A percentile compares a stretch with the other conserved stretches of the same genome.
phyloP scores from a whole-genome alignment of 305 asterid species.

The Fraxinus baroniana region DNA sequence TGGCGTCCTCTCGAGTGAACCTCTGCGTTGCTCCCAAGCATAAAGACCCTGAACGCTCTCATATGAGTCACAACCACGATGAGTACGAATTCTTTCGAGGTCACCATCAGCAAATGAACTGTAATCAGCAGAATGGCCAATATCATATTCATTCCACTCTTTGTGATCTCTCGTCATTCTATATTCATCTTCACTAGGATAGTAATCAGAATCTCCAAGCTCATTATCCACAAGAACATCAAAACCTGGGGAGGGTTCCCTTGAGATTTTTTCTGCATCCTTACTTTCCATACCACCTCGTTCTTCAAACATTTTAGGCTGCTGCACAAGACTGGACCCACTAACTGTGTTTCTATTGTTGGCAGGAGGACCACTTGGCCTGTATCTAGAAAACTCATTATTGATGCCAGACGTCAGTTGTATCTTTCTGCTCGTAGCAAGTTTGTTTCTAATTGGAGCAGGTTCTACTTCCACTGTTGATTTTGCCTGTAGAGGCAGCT shows the following conservation, averaged over 20 bases:
- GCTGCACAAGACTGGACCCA: slow-evolving; percentile 47
- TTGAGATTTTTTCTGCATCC: slow-evolving; percentile 68
- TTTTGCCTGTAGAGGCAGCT: slow-evolving; percentile 29
- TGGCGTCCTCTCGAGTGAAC: slow-evolving; percentile 46
- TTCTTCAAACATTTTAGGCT: slow-evolving; percentile 43
- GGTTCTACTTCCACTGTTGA: slow-evolving; percentile 30
- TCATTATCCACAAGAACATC: slow-evolving; percentile 90
- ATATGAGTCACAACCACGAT: slow-evolving; percentile 39
- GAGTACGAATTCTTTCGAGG: slow-evolving; percentile 49
- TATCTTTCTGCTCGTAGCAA: slow-evolving; percentile 29
- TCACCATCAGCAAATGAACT: slow-evolving; percentile 40
- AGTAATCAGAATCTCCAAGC: slow-evolving; percentile 63
- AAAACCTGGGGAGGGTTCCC: slow-evolving; percentile 92
- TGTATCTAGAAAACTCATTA: slow-evolving; percentile 35
- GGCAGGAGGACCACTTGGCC: slow-evolving; percentile 28
- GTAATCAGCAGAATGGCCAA: slow-evolving; percentile 47
- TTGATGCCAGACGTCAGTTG: slow-evolving; percentile 30
- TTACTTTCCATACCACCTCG: slow-evolving; percentile 44
- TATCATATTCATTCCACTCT: slow-evolving; percentile 44
- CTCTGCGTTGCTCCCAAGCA: slow-evolving; percentile 54
- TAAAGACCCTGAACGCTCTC: slow-evolving; percentile 46
- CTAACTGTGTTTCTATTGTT: slow-evolving; percentile 39
- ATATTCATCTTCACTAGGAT: slow-evolving; percentile 60
- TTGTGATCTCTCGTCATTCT: slow-evolving; percentile 54
- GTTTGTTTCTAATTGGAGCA: slow-evolving; percentile 35